Base-by-base conservation (phyloP, 306 rosid species). In the Echinosophora koreensis region DNA sequence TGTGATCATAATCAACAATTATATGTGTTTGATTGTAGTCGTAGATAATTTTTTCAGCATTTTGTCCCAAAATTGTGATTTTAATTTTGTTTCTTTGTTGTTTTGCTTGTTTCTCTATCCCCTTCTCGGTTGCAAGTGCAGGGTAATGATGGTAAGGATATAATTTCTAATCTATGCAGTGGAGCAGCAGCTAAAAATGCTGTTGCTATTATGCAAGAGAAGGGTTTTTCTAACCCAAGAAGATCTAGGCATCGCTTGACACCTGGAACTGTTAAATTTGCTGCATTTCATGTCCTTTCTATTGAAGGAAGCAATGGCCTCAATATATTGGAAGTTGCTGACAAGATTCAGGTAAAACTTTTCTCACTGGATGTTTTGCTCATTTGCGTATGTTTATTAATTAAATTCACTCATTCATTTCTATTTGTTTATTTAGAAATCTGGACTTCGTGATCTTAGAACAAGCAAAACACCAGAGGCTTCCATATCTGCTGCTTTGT, bases 391-490 rank as follows among this genome's bases (percentile, higher is more conserved):
- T 54, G 71, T 68, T 56, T 69, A n/a, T 38, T 30, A 35, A 50
- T 72, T 62, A 22, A 69, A 51, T 64, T 58, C 50, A 61, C 22
- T 50, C 37, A 28, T 70, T 44, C 6, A 8, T 61, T 72, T 64
- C 11, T 8, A 68, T 60, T 81, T 42, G 49, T 74, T 46, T 69
- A 32, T 65, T 18, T 61, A 92, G 97, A 92, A 90, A 87, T 92
- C 89, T 78, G 97, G 97, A 44, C 95, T 92, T 50, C 88, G 95
- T 80, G 93, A 92, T 83, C 93, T 88, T 49, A 87, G 87, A 27
- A 92, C 91, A 32, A 92, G 97, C 90, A 92, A 87, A 87, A 88
- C 89, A 34, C 95, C 97, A 8, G 97, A 92, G 82, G 97, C 97
- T 54, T 90, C 95, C 37, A 84, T 92, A 62, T 61, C 88, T 58